Percentiles rank a stretch among this genome's conserved stretches.
These are phyloP conservation scores for Cryptococcus sp. DNA, from an alignment of 1,284 basidiomycete species.

Conservation along the genomic window DNA sequence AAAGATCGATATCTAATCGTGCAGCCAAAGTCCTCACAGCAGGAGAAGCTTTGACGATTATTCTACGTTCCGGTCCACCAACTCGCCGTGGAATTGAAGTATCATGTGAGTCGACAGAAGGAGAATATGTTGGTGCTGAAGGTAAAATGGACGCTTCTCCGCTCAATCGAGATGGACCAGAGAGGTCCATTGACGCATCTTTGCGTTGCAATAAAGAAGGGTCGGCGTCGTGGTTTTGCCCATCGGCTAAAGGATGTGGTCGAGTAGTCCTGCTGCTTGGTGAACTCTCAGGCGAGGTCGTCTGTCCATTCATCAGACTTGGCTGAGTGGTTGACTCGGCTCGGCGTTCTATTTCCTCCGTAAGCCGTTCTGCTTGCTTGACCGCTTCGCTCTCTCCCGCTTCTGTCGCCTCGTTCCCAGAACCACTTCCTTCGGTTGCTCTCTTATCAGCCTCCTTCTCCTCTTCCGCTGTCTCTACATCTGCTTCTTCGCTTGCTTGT, in stretches of 20 bases:
- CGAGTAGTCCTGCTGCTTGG: too few relatives aligned
- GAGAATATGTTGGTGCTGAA: conserved; percentile 12
- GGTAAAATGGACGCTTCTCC: conserved; percentile 46
- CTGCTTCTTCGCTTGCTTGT: neutral
- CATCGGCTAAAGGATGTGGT: conserved; percentile 1
- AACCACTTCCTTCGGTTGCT: neutral
- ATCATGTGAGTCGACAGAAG: neutral
- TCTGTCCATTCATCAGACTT: too few relatives aligned
- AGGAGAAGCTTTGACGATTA: conserved; percentile 39
- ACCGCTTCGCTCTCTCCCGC: too few relatives aligned
- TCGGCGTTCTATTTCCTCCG: neutral
- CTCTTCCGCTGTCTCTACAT: conserved; percentile 3
- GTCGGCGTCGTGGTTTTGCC: conserved; percentile 5
- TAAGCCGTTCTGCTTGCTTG: neutral
- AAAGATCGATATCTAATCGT: conserved; percentile 36
- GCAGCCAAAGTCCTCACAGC: conserved; percentile 41
- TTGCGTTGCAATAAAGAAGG: conserved; percentile 11
- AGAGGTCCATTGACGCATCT: conserved; percentile 20
- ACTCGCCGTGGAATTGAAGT: neutral
- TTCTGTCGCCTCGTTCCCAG: too few relatives aligned
- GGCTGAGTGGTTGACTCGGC: too few relatives aligned
- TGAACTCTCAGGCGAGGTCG: too few relatives aligned
- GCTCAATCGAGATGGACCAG: conserved; percentile 32
- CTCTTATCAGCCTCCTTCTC: neutral
- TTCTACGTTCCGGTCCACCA: neutral